Evolutionary conservation across 352 stramenopile genomes (phyloP).

Genomic region (Globisporangium polare): DNA sequence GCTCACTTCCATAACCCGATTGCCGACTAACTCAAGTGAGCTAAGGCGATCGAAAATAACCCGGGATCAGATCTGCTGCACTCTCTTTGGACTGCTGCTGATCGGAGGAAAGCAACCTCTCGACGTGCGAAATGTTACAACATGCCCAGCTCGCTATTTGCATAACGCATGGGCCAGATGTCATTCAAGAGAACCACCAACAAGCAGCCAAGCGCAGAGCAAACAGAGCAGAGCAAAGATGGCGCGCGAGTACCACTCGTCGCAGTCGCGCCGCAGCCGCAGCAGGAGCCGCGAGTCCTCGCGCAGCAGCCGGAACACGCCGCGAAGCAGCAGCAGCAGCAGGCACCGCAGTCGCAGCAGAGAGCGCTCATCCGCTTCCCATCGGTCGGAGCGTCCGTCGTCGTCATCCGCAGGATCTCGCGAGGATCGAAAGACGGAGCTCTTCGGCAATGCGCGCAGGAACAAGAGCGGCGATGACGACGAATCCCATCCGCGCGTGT

Average conservation of each 20-base stretch:
- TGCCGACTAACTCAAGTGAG: no score
- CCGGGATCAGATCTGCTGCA: no score
- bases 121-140: no score
- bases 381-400: constrained; percentile 1
- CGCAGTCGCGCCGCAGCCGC: constrained; percentile 13
- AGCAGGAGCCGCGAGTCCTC: constrained; percentile 18
- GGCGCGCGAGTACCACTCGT: constrained; percentile 17
- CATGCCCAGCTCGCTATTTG: no score
- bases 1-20: no score
- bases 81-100: no score
- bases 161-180: no score
- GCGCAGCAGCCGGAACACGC: constrained; percentile 14
- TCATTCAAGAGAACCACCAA: no score
- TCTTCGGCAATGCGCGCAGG: constrained; percentile 23
- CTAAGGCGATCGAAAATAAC: no score
- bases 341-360: constrained; percentile 11
- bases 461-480: background rate
- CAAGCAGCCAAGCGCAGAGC: constrained; percentile 1
- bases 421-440: constrained; percentile 16
- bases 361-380: background rate
- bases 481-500: constrained; percentile 16
- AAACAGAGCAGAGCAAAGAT: constrained; percentile 8
- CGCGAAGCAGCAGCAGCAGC: constrained; percentile 11
- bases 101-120: no score
- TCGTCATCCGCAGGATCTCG: constrained; percentile 3